A percentile compares a stretch with the other conserved stretches of the same genome.
phyloP scores from a whole-genome alignment of 257 asterid species.

The Ilex asprella region DNA sequence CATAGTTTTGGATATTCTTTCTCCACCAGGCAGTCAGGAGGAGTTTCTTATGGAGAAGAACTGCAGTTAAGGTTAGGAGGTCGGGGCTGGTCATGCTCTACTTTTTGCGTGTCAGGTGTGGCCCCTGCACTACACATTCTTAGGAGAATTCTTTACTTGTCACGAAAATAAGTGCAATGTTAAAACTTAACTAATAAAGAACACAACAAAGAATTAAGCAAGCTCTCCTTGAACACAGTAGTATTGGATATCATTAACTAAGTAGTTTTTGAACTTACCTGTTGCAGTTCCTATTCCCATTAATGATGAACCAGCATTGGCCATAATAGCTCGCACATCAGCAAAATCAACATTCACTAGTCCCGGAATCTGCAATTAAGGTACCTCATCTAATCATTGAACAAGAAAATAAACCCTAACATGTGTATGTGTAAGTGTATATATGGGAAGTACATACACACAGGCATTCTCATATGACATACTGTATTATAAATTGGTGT shows the following conservation, averaged over 20 bases:
- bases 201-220: not conserved
- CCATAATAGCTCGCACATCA: slow-evolving; percentile 97
- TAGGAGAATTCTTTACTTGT: not conserved
- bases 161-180: not conserved
- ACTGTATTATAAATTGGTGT: no score
- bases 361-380: slow-evolving; percentile 78
- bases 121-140: no score
- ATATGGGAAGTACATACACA: not conserved
- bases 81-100: no score
- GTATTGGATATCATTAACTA: not conserved
- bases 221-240: not conserved
- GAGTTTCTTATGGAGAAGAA: no score
- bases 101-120: no score
- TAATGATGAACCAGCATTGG: slow-evolving; percentile 86
- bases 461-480: not conserved
- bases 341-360: slow-evolving; percentile 96
- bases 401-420: slow-evolving; percentile 3
- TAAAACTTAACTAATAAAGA: not conserved
- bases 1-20: no score
- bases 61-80: no score
- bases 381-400: slow-evolving; percentile 5
- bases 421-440: not conserved
- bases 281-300: slow-evolving; percentile 98
- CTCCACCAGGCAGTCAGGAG: no score
- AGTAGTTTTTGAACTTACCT: slow-evolving; percentile 39